Conservation (phyloP, 2,329 filamentous ascomycete species). For the Aspergillus eucalypticola region DNA sequence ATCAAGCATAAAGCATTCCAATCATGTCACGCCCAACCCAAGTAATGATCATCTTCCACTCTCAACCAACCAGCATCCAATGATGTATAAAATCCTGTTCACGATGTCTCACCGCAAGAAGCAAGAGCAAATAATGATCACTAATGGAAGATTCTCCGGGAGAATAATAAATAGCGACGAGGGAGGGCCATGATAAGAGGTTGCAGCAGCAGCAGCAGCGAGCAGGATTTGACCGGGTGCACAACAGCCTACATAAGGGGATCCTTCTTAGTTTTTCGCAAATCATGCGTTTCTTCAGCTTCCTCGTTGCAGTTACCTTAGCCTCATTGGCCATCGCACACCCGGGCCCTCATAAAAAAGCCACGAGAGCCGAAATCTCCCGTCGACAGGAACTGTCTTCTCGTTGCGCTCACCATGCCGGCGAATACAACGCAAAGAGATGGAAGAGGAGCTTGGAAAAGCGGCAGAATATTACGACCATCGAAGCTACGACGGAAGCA, state of each 20-base stretch:
- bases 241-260: no score
- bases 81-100: not conserved
- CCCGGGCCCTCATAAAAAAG: not conserved
- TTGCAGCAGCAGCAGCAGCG: not conserved
- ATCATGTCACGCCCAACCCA: not conserved
- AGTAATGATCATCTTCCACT: not conserved
- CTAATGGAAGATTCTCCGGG: not conserved
- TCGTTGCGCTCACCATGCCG: not conserved
- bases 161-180: not conserved
- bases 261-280: not conserved
- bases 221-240: no score
- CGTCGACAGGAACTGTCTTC: not conserved
- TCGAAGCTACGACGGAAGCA: slow-evolving; percentile 2
- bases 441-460: not conserved
- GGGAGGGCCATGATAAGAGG: not conserved
- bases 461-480: not conserved
- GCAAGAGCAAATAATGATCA: not conserved
- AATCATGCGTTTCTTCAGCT: not conserved
- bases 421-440: not conserved
- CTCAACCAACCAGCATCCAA: not conserved
- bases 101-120: not conserved
- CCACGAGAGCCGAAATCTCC: not conserved
- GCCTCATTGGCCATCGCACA: not conserved
- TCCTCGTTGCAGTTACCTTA: not conserved
- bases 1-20: not conserved